Percentiles rank a stretch among this genome's conserved stretches.
Conservation (phyloP, 352 stramenopile genomes). For the Phytopythium kandeliae region DNA sequence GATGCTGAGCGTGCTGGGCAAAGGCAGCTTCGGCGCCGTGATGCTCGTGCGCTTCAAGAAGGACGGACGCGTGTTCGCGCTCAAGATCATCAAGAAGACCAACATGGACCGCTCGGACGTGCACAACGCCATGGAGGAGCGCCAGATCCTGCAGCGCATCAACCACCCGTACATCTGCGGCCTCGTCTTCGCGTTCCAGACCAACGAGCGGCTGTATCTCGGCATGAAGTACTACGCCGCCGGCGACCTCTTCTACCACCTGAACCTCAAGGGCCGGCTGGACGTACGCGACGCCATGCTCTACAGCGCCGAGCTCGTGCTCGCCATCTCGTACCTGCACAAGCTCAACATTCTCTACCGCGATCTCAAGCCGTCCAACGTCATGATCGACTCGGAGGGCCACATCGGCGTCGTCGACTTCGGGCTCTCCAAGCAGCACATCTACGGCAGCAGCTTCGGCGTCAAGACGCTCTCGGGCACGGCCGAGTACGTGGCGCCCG, state of each 20-base stretch:
- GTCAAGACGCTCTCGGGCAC: conserved; percentile 85
- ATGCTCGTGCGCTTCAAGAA: conserved; percentile 90
- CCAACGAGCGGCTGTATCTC: conserved; percentile 84
- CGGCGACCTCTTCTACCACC: conserved; percentile 84
- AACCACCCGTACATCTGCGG: conserved; percentile 87
- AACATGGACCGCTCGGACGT: conserved; percentile 85
- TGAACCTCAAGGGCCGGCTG: conserved; percentile 78
- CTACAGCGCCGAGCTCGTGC: conserved; percentile 80
- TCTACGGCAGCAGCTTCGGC: conserved; percentile 79
- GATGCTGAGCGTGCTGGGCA: conserved; percentile 85
- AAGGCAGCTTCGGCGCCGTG: conserved; percentile 83
- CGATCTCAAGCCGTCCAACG: conserved; percentile 85
- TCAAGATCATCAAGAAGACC: conserved; percentile 90
- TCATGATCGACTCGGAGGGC: conserved; percentile 87
- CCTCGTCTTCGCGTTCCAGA: conserved; percentile 86
- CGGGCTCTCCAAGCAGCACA: conserved; percentile 85
- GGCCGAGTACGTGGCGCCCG: conserved; percentile 82
- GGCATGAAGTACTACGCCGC: conserved; percentile 89
- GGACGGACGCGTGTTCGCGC: conserved; percentile 79
- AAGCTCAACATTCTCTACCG: conserved; percentile 88
- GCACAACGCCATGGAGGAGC: conserved; percentile 85
- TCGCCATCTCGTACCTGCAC: conserved; percentile 87
- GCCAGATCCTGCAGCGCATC: conserved; percentile 86
- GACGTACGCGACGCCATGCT: conserved; percentile 58
- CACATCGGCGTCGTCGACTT: conserved; percentile 89